Base-by-base conservation (phyloP, 768 basidiomycete genomes). In the Tylopilus plumbeoviolaceoides region DNA sequence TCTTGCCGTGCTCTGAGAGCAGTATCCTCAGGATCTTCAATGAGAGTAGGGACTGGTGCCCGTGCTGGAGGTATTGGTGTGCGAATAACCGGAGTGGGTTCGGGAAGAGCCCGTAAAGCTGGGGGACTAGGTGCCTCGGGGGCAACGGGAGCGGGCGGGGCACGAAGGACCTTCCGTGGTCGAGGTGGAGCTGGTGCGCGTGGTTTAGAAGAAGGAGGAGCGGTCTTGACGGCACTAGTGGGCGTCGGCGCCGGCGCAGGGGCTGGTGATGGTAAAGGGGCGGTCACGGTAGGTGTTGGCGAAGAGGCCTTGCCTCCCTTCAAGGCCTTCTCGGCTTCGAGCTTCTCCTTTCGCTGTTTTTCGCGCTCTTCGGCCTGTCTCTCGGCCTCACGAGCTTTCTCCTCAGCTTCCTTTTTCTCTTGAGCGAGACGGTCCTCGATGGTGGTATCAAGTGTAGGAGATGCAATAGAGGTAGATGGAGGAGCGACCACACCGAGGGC, bases 371-470 rank as follows among this genome's bases (percentile, higher is more conserved):
- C 87, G 2, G 88, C 87, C 60, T 89, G 84, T 56, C 78, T 78
- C 68, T 97, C 94, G 0, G 92, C 94, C 44, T 78, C 73, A 51
- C 76, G 79, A 0, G 81, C 82, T 67, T 89, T 91, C 66, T 91
- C 89, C 58, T 93, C 94, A 0, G 95, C 95, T 65, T 97, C 95
- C 64, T 80, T 84, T 75, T 87, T 89, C 63, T 98, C 95, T 60
- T 84, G 77, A 35, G 81, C 84, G 6, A 98, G 78, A 10, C 95
- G 75, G 58, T 94, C 89, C 64, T 92, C 89, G 3, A 97, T 91
- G 48, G 77, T 80, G 7, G 81, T 85, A 67, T 97, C 95, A 10
- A 94, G 74, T 12, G 76, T 69, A 7, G 82, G 67, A 27, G 79
- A 70, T 14, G 78, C 59, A 0, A 75, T 70, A 6, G 57, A 27